Conservation (phyloP, 2,329 filamentous ascomycete genomes). For the Metarhizium robertsii region DNA sequence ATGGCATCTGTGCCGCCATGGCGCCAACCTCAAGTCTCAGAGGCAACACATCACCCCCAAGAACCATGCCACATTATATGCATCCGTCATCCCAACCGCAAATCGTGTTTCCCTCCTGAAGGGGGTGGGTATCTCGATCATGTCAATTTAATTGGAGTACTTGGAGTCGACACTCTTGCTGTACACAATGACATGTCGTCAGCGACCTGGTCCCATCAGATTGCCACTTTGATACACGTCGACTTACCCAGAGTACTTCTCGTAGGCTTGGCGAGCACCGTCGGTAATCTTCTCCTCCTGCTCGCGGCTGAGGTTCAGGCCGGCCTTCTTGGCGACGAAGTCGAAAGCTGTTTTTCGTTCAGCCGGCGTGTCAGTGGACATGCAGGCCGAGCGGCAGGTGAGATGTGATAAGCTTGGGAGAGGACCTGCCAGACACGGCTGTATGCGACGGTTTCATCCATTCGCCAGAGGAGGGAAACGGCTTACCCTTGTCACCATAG, state of each 20-base stretch:
- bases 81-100: neutral
- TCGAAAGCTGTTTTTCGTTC: constrained; percentile 17
- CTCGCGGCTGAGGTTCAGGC: constrained; percentile 21
- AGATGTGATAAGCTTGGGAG: too few species aligned
- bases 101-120: neutral
- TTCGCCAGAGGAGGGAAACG: neutral
- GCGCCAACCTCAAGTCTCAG: neutral
- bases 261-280: constrained; percentile 21
- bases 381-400: neutral
- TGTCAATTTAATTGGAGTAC: constrained; percentile 23
- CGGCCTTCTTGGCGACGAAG: constrained; percentile 22
- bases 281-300: constrained; percentile 31
- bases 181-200: neutral
- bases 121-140: too few species aligned
- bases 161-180: constrained; percentile 20
- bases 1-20: neutral
- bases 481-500: constrained; percentile 28
- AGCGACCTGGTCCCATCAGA: neutral
- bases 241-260: constrained; percentile 27
- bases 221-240: neutral
- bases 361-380: neutral
- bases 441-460: neutral
- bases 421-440: too few species aligned
- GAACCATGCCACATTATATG: neutral
- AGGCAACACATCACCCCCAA: neutral